Conservation (phyloP, 345 rosid genomes). For the Salix udensis region DNA sequence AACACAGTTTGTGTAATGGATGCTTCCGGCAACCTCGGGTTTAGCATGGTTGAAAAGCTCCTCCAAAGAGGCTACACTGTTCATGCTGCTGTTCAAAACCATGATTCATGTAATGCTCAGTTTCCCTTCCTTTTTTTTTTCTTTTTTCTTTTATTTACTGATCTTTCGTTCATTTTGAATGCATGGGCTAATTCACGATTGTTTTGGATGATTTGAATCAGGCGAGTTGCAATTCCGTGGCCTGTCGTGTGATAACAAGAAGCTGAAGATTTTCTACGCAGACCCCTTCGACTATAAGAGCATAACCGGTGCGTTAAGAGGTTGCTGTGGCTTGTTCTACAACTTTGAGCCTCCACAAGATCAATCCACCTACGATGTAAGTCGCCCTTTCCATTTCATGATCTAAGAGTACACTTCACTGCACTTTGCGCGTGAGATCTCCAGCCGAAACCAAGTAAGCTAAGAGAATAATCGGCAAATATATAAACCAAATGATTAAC, state of each 20-base stretch:
- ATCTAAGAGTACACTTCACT: background rate
- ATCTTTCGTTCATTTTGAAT: background rate
- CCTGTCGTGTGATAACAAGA: constrained; percentile 21
- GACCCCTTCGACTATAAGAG: constrained; percentile 65
- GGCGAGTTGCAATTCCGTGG: constrained; percentile 26
- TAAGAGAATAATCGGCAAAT: too few relatives aligned
- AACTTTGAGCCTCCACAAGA: constrained; percentile 48
- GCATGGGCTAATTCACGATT: background rate
- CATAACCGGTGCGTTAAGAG: constrained; percentile 45
- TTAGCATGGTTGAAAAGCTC: constrained; percentile 39
- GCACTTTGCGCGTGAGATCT: background rate
- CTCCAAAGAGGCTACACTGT: constrained; percentile 53
- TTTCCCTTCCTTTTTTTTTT: background rate
- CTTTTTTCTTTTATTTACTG: too few relatives aligned
- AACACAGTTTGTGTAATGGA: constrained; percentile 59
- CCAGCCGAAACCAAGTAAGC: background rate
- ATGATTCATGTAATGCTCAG: constrained; percentile 23
- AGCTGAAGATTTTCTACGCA: constrained; percentile 40
- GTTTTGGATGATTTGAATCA: background rate
- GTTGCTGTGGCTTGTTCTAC: constrained; percentile 59
- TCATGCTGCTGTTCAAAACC: constrained; percentile 51
- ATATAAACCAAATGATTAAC: too few relatives aligned
- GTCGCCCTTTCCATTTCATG: background rate
- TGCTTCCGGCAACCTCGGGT: constrained; percentile 55
- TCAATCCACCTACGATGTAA: constrained; percentile 49